phyloP scores from a whole-genome alignment of 148 eudicot species.

The Pharnaceum exiguum region DNA sequence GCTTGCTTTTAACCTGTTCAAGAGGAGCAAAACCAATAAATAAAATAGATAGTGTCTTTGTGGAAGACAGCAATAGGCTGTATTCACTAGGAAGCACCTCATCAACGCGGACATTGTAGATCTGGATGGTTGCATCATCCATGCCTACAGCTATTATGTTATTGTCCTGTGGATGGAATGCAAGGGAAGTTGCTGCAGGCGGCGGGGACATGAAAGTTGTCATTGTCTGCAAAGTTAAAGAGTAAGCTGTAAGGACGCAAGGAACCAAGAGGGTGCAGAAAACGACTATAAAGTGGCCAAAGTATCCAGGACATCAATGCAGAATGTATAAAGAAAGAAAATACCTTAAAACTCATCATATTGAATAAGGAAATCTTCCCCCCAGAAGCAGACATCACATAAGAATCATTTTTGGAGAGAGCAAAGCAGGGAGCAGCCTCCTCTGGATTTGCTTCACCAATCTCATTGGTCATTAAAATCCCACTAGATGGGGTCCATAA shows the following conservation, averaged over 20 bases:
- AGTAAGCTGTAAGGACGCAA: neutral
- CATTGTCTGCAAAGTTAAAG: constrained; percentile 48
- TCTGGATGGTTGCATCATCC: constrained; percentile 57
- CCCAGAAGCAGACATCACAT: constrained; percentile 58
- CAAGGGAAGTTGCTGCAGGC: constrained; percentile 58
- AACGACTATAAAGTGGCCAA: no score
- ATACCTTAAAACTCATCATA: constrained; percentile 52
- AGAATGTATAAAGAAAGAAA: no score
- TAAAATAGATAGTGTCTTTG: no score
- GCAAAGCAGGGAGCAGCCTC: constrained; percentile 56
- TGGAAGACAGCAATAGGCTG: no score
- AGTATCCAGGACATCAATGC: no score
- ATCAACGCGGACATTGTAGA: constrained; percentile 54
- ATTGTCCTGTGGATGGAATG: constrained; percentile 67
- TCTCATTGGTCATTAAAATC: constrained; percentile 46
- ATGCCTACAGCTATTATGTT: constrained; percentile 61
- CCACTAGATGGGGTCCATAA: constrained; percentile 64
- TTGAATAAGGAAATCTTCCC: constrained; percentile 54
- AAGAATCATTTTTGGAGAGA: constrained; percentile 57
- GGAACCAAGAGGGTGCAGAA: neutral
- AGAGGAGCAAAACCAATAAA: no score
- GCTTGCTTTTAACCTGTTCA: constrained; percentile 42
- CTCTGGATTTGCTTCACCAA: constrained; percentile 40
- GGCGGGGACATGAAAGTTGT: constrained; percentile 61
- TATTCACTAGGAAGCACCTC: constrained; percentile 45